phyloP scores from a whole-genome alignment of 768 basidiomycete species.

The Lactarius vividus region DNA sequence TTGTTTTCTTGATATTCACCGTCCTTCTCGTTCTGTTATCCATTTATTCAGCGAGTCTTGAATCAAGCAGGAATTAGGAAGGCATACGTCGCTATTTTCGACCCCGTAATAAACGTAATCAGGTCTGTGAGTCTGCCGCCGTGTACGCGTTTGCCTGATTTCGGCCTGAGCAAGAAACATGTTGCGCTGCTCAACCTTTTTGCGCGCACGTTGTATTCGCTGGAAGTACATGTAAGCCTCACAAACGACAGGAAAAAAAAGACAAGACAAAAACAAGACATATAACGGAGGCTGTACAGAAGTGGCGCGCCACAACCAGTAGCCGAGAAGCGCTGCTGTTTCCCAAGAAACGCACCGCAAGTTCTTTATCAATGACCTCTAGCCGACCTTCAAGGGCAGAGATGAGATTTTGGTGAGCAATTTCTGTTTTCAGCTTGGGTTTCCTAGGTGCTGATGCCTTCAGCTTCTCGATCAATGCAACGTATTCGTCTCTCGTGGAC shows the following conservation, averaged over 20 bases:
- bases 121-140: constrained; percentile 66
- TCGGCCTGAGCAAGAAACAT: constrained; percentile 70
- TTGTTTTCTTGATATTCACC: constrained; percentile 68
- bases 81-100: constrained; percentile 62
- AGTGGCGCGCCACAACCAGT: neutral
- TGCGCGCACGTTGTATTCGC: constrained; percentile 69
- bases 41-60: constrained; percentile 35
- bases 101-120: constrained; percentile 79
- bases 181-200: constrained; percentile 66
- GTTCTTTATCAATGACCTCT: constrained; percentile 64
- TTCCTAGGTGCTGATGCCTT: constrained; percentile 49
- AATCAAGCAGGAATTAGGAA: constrained; percentile 24
- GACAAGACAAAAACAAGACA: neutral
- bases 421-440: constrained; percentile 53
- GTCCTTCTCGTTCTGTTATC: constrained; percentile 46
- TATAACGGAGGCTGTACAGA: constrained; percentile 10
- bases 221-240: constrained; percentile 35
- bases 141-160: constrained; percentile 74
- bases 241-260: constrained; percentile 4
- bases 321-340: neutral
- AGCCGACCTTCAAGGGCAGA: constrained; percentile 60
- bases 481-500: constrained; percentile 71
- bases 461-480: constrained; percentile 58
- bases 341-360: constrained; percentile 53
- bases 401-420: constrained; percentile 60